Base-by-base conservation (phyloP, 768 basidiomycete species). In the Sarcomyxa edulis region DNA sequence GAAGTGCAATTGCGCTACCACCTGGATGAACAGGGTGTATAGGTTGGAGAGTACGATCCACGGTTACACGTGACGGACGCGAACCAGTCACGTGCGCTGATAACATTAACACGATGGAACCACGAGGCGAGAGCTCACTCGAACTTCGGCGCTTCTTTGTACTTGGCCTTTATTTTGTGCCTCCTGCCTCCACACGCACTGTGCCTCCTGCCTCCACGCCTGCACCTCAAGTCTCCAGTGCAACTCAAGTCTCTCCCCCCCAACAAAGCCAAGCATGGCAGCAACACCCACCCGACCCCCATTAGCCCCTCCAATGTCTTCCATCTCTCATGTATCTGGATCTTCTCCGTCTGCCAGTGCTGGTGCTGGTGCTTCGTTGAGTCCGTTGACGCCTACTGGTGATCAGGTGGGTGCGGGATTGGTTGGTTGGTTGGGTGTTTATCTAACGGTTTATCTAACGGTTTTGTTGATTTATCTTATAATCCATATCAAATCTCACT, bases 301-400 rank as follows among this genome's bases (percentile, higher is more conserved):
- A 36, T 51, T 71, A 29, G 71, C 73, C 15, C 58, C 70, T 29
- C 67, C 72, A 28, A 55, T 71, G 37, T 52, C 64, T 27, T 55
- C 66, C n/a, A n/a, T n/a, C n/a, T n/a, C n/a, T n/a, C n/a, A n/a
- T n/a, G n/a, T n/a, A n/a, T n/a, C n/a, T n/a, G n/a, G n/a, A 25
- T 44, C 55, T 23, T 40, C 62, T 7, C 60, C 65, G 24, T 53
- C 55, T n/a, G 42, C 61, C 23, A 15, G 47, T 43, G n/a, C n/a
- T n/a, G n/a, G n/a, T n/a, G n/a, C n/a, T n/a, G n/a, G n/a, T n/a
- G n/a, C n/a, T n/a, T n/a, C n/a, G n/a, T 52, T 51, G 50, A 68
- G 62, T 25, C 65, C 79, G 37, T 62, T 84, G 40, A 58, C 66
- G 39, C 85, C 85, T 12, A 76, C 80, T 14, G 78, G 74, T 52